Evolutionary conservation across 306 rosid genomes (phyloP).

Genomic region (Elaeagnus macrophylla): DNA sequence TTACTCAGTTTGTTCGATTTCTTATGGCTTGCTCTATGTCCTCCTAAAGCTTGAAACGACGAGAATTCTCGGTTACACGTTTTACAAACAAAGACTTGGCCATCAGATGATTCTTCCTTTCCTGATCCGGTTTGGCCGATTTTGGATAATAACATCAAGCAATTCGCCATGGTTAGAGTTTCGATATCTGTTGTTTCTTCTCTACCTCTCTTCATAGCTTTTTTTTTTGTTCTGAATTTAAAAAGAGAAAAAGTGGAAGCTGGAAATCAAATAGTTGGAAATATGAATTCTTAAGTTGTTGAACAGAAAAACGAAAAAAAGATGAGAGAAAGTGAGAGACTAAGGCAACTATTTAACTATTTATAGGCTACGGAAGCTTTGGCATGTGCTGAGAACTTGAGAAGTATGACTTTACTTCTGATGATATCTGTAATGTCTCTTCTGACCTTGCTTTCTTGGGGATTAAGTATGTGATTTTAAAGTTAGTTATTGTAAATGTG

Average conservation of each 20-base stretch:
- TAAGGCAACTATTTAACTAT: too few species aligned
- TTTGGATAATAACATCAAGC: slow-evolving; percentile 43
- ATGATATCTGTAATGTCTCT: too few species aligned
- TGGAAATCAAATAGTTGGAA: not conserved
- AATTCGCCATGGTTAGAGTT: slow-evolving; percentile 18
- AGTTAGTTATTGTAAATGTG: too few species aligned
- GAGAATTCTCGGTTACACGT: slow-evolving; percentile 42
- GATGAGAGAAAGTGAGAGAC: too few species aligned
- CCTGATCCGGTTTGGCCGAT: slow-evolving; percentile 22
- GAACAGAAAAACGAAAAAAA: too few species aligned
- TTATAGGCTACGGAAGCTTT: too few species aligned
- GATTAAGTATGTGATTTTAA: too few species aligned
- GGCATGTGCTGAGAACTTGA: too few species aligned
- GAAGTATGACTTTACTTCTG: too few species aligned
- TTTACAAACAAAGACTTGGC: slow-evolving; percentile 50
- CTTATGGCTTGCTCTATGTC: slow-evolving; percentile 80
- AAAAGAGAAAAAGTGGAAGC: not conserved
- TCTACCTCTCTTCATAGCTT: slow-evolving; percentile 46
- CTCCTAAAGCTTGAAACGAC: slow-evolving; percentile 84
- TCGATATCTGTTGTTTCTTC: slow-evolving; percentile 7
- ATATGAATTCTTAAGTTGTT: too few species aligned
- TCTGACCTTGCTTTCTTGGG: too few species aligned
- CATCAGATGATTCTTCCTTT: not conserved
- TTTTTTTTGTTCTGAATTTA: not conserved
- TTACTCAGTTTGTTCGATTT: slow-evolving; percentile 38